phyloP scores from a whole-genome alignment of 73 alveolate genomes.

The Uronychia binucleata region DNA sequence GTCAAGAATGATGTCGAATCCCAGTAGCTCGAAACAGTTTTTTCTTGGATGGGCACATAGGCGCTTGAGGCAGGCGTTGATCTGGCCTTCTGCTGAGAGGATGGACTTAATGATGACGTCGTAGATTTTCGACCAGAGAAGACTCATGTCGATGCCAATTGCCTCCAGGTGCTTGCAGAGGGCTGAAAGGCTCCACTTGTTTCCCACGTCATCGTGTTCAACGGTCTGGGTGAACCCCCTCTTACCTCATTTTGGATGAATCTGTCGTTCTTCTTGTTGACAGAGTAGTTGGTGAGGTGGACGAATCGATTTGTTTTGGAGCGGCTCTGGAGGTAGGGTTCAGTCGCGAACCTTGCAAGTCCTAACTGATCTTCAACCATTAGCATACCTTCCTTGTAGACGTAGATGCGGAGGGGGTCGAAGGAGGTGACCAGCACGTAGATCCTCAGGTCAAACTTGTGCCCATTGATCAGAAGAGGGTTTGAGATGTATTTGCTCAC shows the following conservation, averaged over 20 bases:
- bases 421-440: constrained; percentile 72
- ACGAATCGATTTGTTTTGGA: constrained; percentile 13
- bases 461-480: constrained; percentile 87
- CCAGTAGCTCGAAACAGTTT: constrained; percentile 65
- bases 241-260: constrained; percentile 52
- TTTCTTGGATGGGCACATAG: constrained; percentile 14
- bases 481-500: constrained; percentile 78
- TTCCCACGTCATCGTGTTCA: constrained; percentile 82
- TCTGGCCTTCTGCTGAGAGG: constrained; percentile 35
- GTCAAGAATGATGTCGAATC: constrained; percentile 71
- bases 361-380: constrained; percentile 26
- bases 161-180: constrained; percentile 60
- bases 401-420: constrained; percentile 54
- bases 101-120: constrained; percentile 69
- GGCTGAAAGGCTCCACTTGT: constrained; percentile 77
- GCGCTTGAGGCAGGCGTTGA: neutral
- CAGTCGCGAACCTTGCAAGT: constrained; percentile 70
- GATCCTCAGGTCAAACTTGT: constrained; percentile 89
- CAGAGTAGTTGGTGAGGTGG: constrained; percentile 47
- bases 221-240: neutral
- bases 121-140: constrained; percentile 68
- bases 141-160: constrained; percentile 58
- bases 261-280: constrained; percentile 27
- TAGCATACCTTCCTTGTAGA: constrained; percentile 60
- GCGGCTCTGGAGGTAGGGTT: constrained; percentile 15